Evolutionary conservation across 2,329 filamentous ascomycete genomes (phyloP).

Genomic region (Trichoderma sp.): DNA sequence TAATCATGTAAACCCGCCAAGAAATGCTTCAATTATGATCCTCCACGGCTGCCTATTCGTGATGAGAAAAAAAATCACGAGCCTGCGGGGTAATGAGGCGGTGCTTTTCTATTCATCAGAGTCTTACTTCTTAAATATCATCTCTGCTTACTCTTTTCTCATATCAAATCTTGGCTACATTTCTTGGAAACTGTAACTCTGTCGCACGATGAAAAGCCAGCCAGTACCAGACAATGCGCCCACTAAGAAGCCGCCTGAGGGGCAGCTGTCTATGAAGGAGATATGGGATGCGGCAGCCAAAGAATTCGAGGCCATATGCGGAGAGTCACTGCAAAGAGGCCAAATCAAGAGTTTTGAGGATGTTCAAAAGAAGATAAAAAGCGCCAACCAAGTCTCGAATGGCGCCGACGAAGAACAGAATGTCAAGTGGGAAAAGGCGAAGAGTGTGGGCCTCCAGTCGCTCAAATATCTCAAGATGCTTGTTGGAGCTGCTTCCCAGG

Average conservation of each 20-base stretch:
- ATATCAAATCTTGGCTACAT: not conserved
- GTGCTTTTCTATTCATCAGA: not conserved
- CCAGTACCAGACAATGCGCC: not conserved
- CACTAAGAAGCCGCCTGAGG: not conserved
- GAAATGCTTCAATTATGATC: not conserved
- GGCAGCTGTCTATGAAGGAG: not conserved
- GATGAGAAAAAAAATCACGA: not conserved
- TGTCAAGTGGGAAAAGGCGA: not conserved
- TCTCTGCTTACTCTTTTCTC: not conserved
- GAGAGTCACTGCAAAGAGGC: not conserved
- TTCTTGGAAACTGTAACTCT: not conserved
- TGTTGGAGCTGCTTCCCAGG: not conserved
- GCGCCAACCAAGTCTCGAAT: not conserved
- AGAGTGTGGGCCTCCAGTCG: not conserved
- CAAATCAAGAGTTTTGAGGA: not conserved
- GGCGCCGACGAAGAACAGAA: not conserved
- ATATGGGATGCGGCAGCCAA: not conserved
- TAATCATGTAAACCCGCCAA: not conserved
- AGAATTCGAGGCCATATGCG: not conserved
- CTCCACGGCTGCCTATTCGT: not conserved
- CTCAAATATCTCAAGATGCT: conserved; percentile 8
- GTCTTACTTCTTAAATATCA: not conserved
- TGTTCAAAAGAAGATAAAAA: not conserved
- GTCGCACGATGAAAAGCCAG: not conserved
- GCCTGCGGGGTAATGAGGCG: not conserved